phyloP scores from a whole-genome alignment of 2,329 filamentous ascomycete genomes.

The Colletotrichum camelliae region DNA sequence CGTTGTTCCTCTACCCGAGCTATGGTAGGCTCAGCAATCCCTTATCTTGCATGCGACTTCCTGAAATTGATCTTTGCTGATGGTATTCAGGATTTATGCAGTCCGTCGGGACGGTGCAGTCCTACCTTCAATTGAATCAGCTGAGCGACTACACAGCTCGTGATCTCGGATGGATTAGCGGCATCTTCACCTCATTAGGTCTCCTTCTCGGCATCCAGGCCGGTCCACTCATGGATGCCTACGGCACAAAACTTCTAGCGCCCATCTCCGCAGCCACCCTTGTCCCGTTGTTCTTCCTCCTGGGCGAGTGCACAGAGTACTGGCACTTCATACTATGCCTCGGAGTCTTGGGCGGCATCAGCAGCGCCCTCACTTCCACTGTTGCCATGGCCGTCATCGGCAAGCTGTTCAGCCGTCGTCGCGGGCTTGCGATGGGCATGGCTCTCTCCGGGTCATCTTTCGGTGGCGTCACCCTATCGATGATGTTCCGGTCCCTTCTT shows the following conservation, averaged over 20 bases:
- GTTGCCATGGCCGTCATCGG: constrained; percentile 36
- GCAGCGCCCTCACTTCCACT: constrained; percentile 41
- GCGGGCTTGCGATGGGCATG: constrained; percentile 30
- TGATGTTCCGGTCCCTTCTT: constrained; percentile 35
- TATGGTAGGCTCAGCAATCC: neutral
- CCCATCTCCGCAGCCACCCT: constrained; percentile 40
- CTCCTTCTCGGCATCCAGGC: constrained; percentile 51
- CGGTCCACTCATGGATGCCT: constrained; percentile 52
- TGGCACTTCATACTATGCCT: constrained; percentile 54
- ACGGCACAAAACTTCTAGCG: constrained; percentile 47
- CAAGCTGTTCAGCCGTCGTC: constrained; percentile 30
- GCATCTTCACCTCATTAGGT: constrained; percentile 48
- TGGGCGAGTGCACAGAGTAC: constrained; percentile 51
- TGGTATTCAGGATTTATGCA: constrained; percentile 46
- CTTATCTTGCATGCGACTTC: neutral
- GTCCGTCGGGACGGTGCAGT: constrained; percentile 52
- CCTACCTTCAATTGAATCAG: constrained; percentile 50
- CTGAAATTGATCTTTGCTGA: neutral
- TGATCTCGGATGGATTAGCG: constrained; percentile 56
- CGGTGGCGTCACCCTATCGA: constrained; percentile 36
- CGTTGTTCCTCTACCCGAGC: constrained; percentile 19
- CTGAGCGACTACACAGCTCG: constrained; percentile 43
- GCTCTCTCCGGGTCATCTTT: constrained; percentile 26
- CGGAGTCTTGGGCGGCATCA: constrained; percentile 47
- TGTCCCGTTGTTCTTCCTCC: constrained; percentile 45